phyloP scores from a whole-genome alignment of 805 yeast species.

The Priceomyces fermenticarens region DNA sequence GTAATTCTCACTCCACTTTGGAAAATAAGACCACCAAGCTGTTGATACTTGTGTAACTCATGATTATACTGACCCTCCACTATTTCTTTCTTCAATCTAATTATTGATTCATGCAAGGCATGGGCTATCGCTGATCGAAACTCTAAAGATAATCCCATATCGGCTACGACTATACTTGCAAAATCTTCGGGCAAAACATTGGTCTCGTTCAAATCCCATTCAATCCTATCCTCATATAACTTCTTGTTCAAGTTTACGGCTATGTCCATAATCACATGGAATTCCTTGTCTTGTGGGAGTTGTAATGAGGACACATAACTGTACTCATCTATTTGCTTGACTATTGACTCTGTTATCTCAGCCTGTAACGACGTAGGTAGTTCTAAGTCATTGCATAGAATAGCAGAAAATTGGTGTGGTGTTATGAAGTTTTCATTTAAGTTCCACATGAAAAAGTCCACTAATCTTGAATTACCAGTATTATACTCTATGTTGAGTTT shows the following conservation, averaged over 20 bases:
- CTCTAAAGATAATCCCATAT: constrained; percentile 80
- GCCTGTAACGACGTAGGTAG: constrained; percentile 63
- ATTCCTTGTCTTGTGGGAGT: constrained; percentile 55
- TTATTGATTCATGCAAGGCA: constrained; percentile 75
- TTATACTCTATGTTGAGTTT: constrained; percentile 60
- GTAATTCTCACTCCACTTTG: constrained; percentile 41
- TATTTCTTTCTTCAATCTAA: constrained; percentile 77
- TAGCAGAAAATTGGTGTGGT: constrained; percentile 71
- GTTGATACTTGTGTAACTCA: constrained; percentile 42
- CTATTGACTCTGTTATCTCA: constrained; percentile 66
- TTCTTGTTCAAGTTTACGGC: constrained; percentile 81
- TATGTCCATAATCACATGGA: constrained; percentile 75
- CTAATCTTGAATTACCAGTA: constrained; percentile 44
- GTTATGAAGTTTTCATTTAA: constrained; percentile 59
- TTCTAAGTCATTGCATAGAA: constrained; percentile 81
- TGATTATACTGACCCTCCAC: constrained; percentile 53
- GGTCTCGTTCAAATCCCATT: constrained; percentile 73
- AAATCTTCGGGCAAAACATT: constrained; percentile 76
- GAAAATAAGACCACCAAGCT: constrained; percentile 39
- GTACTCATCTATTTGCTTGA: constrained; percentile 77
- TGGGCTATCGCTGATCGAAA: constrained; percentile 88
- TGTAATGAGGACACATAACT: constrained; percentile 60
- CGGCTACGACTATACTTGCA: constrained; percentile 78
- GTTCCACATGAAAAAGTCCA: constrained; percentile 76
- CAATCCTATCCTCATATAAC: constrained; percentile 86